Evolutionary conservation across 768 basidiomycete genomes (phyloP), one percentile per base, ranked within the genome.

Genomic region (Mycena amicta): DNA sequence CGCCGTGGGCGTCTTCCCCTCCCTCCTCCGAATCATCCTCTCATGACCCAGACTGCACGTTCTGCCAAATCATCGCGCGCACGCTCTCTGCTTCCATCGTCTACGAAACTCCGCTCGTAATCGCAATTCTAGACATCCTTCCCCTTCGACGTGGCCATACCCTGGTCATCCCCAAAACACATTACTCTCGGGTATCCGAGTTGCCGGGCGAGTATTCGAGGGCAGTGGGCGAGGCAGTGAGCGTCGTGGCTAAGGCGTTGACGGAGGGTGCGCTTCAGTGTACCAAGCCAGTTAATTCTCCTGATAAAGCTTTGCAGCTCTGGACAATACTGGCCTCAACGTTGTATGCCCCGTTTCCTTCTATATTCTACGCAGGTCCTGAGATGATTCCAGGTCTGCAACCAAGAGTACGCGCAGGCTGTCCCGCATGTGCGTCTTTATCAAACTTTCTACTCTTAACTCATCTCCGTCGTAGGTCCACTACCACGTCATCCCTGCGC

Each of bases 351-450:
- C n/a, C n/a, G n/a, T n/a, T n/a, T n/a, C n/a, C n/a, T n/a, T n/a
- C n/a, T n/a, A n/a, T n/a, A n/a, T n/a, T n/a, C n/a, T n/a, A n/a
- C n/a, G n/a, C n/a, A n/a, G n/a, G n/a, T n/a, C n/a, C n/a, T n/a
- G n/a, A n/a, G n/a, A n/a, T n/a, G n/a, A n/a, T n/a, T n/a, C n/a
- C n/a, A n/a, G n/a, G n/a, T 90, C 3, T 89, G 88, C 65, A 90
- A 90, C 67, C 89, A 91, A 67, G 89, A 90, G 70, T 91, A 91
- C 64, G 89, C 89, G 0, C 89, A 91, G 67, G 87, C 86, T 3
- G 87, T 91, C 5, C 85, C 84, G n/a, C 89, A 91, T 74, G 89
- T 89, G 60, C 57, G 83, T 66, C 20, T 5, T 11, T 49, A 26
- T 23, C 39, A 45, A 52, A 30, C 47, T 53, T 51, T 15, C 30